Evolutionary conservation across 805 yeast genomes (phyloP).

Genomic region (Suhomyces prunicola): DNA sequence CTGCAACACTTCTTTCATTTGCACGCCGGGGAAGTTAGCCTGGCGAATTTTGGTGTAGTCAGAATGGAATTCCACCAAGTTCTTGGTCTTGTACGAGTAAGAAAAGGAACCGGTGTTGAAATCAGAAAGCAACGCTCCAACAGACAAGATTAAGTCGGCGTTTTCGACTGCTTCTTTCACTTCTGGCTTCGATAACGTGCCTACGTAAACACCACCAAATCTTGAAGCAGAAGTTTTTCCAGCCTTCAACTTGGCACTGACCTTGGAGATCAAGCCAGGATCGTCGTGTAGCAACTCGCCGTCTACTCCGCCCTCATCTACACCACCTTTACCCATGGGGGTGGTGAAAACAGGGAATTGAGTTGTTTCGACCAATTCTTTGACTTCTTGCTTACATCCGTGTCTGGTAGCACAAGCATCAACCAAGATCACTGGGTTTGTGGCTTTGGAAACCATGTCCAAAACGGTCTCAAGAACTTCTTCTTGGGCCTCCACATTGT

Average conservation of each 20-base stretch:
- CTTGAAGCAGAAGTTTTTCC: slow-evolving; percentile 47
- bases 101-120: slow-evolving; percentile 89
- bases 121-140: slow-evolving; percentile 83
- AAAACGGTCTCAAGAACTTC: slow-evolving; percentile 41
- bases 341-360: slow-evolving; percentile 82
- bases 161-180: slow-evolving; percentile 70
- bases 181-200: slow-evolving; percentile 71
- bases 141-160: slow-evolving; percentile 70
- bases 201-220: slow-evolving; percentile 85
- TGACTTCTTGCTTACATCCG: slow-evolving; percentile 61
- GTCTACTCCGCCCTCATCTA: slow-evolving; percentile 55
- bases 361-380: slow-evolving; percentile 58
- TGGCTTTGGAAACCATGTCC: slow-evolving; percentile 52
- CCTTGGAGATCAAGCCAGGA: slow-evolving; percentile 21
- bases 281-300: slow-evolving; percentile 24
- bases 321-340: slow-evolving; percentile 85
- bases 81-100: slow-evolving; percentile 69
- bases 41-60: slow-evolving; percentile 67
- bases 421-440: slow-evolving; percentile 71
- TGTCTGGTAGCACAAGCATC: slow-evolving; percentile 89
- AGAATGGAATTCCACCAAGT: slow-evolving; percentile 76
- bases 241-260: slow-evolving; percentile 18
- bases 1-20: slow-evolving; percentile 52
- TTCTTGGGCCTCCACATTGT: slow-evolving; percentile 36
- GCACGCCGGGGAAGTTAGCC: slow-evolving; percentile 70